phyloP scores from a whole-genome alignment of 2,329 filamentous ascomycete genomes.

The Cadophora malorum region DNA sequence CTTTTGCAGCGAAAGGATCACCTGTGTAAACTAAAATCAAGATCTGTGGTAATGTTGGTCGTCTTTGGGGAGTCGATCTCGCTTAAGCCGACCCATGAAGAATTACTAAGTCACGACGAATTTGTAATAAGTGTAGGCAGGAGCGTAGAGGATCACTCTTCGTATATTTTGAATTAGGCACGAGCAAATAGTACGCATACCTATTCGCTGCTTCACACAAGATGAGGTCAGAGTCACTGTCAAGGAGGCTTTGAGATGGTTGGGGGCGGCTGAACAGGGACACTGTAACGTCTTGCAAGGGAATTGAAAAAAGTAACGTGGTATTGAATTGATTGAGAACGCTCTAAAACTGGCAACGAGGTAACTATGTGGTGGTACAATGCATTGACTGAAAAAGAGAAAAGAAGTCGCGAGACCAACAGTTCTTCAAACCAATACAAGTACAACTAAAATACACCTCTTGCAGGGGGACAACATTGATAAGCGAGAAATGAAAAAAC shows the following conservation, averaged over 20 bases:
- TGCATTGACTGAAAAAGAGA: neutral
- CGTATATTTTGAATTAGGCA: too few species aligned
- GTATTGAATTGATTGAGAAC: neutral
- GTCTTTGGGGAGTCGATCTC: too few species aligned
- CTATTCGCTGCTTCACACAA: neutral
- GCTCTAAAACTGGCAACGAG: neutral
- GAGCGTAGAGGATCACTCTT: too few species aligned
- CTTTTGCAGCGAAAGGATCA: too few species aligned
- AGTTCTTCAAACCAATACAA: slow-evolving; percentile 2
- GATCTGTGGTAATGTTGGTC: too few species aligned
- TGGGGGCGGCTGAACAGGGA: neutral
- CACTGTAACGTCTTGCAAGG: too few species aligned
- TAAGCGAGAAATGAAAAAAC: slow-evolving; percentile 14
- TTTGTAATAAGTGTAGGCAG: too few species aligned
- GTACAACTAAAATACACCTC: neutral
- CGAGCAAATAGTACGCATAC: too few species aligned
- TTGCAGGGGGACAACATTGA: too few species aligned
- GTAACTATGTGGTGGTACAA: neutral
- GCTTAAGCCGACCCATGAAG: too few species aligned
- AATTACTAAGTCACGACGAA: too few species aligned
- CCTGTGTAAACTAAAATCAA: too few species aligned
- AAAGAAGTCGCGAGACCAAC: slow-evolving; percentile 11
- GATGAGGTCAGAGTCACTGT: neutral
- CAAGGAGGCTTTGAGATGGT: neutral
- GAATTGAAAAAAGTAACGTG: neutral